Conservation (phyloP, 1,284 basidiomycete species). For the Laetiporus sulphureus region DNA sequence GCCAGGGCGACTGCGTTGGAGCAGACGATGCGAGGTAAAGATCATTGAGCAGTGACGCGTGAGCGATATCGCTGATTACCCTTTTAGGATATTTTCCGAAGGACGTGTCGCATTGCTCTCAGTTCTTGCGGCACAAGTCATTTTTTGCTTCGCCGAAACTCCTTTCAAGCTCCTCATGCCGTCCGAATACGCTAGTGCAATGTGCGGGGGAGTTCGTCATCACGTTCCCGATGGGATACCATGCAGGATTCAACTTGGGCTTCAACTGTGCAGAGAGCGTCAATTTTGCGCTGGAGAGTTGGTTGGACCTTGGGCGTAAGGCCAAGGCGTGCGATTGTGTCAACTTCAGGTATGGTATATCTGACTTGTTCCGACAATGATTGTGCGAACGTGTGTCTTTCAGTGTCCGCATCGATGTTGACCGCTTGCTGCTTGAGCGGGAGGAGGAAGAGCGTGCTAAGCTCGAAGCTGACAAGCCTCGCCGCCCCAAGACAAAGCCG, state of each 20-base stretch:
- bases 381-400: background rate
- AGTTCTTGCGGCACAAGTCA: conserved; percentile 96
- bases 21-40: conserved; percentile 76
- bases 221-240: conserved; percentile 92
- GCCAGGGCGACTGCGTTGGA: conserved; percentile 74
- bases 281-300: conserved; percentile 95
- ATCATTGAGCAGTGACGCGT: too few relatives aligned
- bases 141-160: conserved; percentile 89
- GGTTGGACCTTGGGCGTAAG: conserved; percentile 84
- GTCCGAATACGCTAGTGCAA: conserved; percentile 87
- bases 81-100: conserved; percentile 77
- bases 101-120: conserved; percentile 78
- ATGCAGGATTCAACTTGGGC: conserved; percentile 95
- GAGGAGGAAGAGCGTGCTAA: conserved; percentile 38
- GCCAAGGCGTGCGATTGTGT: conserved; percentile 84
- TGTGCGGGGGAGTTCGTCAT: conserved; percentile 92
- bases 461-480: conserved; percentile 9
- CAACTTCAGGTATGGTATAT: conserved; percentile 60
- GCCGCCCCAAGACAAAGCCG: conserved; percentile 2
- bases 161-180: conserved; percentile 75
- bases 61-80: background rate
- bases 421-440: conserved; percentile 66
- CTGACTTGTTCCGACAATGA: conserved; percentile 3
- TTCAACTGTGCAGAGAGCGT: conserved; percentile 98
- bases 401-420: conserved; percentile 90